Conservation (phyloP, 2,329 filamentous ascomycete species). For the Aureobasidium mangrovei region DNA sequence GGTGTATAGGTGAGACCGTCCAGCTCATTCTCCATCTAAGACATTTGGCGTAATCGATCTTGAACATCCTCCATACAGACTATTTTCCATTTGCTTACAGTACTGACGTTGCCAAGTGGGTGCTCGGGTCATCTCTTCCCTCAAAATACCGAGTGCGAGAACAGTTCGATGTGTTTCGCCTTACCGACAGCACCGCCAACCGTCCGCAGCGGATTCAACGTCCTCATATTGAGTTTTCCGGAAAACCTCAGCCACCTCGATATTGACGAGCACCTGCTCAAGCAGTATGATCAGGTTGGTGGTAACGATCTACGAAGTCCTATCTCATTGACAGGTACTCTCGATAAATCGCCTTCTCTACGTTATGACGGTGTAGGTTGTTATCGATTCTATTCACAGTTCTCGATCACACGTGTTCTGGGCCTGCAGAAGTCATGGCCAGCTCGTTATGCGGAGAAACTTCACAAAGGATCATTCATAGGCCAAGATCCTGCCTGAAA, state of each 20-base stretch:
- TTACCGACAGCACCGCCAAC: background rate
- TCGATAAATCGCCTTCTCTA: background rate
- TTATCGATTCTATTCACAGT: background rate
- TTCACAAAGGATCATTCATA: background rate
- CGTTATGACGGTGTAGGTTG: background rate
- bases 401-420: no score
- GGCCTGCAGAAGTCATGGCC: background rate
- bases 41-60: background rate
- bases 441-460: background rate
- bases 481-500: background rate
- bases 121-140: background rate
- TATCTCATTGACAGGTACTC: background rate
- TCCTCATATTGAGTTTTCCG: background rate
- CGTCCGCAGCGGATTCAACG: background rate
- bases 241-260: background rate
- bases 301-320: no score
- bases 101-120: background rate
- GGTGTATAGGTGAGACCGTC: background rate
- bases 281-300: background rate
- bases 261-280: background rate
- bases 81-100: background rate
- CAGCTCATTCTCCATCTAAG: background rate
- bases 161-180: background rate
- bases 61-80: background rate
- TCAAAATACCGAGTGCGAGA: background rate